phyloP scores from a whole-genome alignment of 148 eudicot species.

The Chenopodium formosanum region DNA sequence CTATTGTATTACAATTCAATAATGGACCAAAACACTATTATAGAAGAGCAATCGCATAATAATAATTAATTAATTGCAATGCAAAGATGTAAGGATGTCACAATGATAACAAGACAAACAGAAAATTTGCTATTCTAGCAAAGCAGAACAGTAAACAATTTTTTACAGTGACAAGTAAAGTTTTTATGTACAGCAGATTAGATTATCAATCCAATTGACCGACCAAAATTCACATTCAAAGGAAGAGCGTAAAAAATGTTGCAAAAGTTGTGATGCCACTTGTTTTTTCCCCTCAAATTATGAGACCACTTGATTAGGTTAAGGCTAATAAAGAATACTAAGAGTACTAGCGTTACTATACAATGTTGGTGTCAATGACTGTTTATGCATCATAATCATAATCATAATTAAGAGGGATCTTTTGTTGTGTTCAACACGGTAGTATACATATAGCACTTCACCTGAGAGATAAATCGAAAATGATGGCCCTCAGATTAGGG shows the following conservation, averaged over 20 bases:
- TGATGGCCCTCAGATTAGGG: no score
- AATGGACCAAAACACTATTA: no score
- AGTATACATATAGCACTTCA: no score
- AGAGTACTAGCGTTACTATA: neutral
- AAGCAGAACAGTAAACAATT: neutral
- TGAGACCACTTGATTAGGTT: neutral
- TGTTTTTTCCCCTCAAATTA: neutral
- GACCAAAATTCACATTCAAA: conserved; percentile 4
- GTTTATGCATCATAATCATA: neutral
- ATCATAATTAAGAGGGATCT: neutral
- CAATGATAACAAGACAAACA: neutral
- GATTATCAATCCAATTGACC: neutral
- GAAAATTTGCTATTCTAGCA: neutral
- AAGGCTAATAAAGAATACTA: neutral
- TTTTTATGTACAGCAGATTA: neutral
- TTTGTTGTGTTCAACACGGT: no score
- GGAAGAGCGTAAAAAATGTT: neutral
- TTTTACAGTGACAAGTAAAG: neutral
- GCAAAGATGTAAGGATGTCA: no score
- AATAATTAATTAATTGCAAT: no score
- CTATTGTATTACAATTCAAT: no score
- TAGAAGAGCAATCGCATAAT: no score
- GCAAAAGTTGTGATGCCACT: conserved; percentile 2
- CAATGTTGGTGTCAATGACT: neutral
- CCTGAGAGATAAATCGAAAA: no score